These are phyloP conservation scores for Nyctanthes arbortristis DNA, from an alignment of 257 asterid genomes.

Conservation along the genomic window DNA sequence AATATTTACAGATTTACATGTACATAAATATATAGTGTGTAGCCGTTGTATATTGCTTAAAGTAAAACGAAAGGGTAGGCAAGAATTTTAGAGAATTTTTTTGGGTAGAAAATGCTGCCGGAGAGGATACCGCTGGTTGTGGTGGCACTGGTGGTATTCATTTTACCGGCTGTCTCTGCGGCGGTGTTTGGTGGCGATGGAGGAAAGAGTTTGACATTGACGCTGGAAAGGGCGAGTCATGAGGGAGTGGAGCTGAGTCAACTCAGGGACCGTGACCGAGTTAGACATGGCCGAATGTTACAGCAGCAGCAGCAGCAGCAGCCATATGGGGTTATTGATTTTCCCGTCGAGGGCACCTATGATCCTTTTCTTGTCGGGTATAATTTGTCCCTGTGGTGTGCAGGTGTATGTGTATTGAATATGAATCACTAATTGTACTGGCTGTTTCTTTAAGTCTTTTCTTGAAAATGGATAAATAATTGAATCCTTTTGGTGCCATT, in stretches of 20 bases:
- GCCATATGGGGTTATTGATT: constrained; percentile 65
- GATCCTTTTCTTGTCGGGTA: constrained; percentile 97
- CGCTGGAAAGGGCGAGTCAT: constrained; percentile 75
- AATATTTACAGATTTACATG: background rate
- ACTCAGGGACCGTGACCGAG: constrained; percentile 64
- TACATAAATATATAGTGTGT: constrained; percentile 3
- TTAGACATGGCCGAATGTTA: constrained; percentile 70
- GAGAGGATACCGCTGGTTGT: constrained; percentile 40
- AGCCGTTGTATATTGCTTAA: constrained; percentile 38
- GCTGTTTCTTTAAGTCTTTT: too few relatives aligned
- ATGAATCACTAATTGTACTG: background rate
- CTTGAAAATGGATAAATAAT: too few relatives aligned
- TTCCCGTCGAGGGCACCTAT: constrained; percentile 79
- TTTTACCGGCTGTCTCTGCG: constrained; percentile 30
- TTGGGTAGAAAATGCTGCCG: constrained; percentile 38
- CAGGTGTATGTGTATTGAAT: background rate
- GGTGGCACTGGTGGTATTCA: constrained; percentile 30
- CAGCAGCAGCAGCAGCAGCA: constrained; percentile 65
- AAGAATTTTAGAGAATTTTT: constrained; percentile 4
- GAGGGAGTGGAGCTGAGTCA: constrained; percentile 56
- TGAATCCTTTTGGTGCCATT: too few relatives aligned
- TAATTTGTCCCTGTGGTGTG: background rate
- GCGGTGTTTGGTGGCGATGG: constrained; percentile 38
- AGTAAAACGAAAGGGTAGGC: constrained; percentile 36
- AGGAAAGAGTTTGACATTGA: constrained; percentile 47